Evolutionary conservation across 129 eudicot genomes (phyloP).

Genomic region (Dittrichia graveolens): DNA sequence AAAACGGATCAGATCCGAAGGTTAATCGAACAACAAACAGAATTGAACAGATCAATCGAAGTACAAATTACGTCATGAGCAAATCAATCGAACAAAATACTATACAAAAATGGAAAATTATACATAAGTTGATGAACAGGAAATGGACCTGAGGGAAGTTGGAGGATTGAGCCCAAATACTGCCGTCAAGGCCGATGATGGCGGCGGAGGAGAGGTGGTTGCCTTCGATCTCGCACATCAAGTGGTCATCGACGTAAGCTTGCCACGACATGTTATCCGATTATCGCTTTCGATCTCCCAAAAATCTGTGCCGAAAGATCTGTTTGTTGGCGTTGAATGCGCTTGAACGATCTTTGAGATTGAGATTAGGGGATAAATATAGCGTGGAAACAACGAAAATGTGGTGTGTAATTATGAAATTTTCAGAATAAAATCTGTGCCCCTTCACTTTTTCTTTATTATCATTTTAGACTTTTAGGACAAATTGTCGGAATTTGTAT

Average conservation of each 20-base stretch:
- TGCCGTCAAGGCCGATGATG: constrained; percentile 66
- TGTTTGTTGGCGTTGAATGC: constrained; percentile 23
- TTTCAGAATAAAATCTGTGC: neutral
- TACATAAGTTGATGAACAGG: neutral
- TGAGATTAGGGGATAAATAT: constrained; percentile 8
- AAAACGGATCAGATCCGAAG: constrained; percentile 24
- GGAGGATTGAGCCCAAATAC: constrained; percentile 69
- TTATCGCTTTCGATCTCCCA: constrained; percentile 5
- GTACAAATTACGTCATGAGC: neutral
- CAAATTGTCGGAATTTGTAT: no score
- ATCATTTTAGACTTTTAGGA: neutral
- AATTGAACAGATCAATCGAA: constrained; percentile 4
- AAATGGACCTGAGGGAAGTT: constrained; percentile 58
- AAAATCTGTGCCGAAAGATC: neutral
- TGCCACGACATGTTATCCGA: constrained; percentile 71
- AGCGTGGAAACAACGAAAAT: constrained; percentile 45
- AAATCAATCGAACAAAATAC: neutral
- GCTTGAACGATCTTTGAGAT: constrained; percentile 2
- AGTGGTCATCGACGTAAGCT: constrained; percentile 74
- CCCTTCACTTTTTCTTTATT: neutral
- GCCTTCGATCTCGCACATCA: constrained; percentile 75
- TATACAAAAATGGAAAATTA: neutral
- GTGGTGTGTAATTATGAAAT: constrained; percentile 20
- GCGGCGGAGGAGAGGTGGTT: constrained; percentile 64
- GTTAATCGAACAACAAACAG: constrained; percentile 12